Evolutionary conservation across 192 early-diverging fungal species (phyloP), one percentile per base, ranked within the genome.

Genomic region (Umbelopsis sp.): DNA sequence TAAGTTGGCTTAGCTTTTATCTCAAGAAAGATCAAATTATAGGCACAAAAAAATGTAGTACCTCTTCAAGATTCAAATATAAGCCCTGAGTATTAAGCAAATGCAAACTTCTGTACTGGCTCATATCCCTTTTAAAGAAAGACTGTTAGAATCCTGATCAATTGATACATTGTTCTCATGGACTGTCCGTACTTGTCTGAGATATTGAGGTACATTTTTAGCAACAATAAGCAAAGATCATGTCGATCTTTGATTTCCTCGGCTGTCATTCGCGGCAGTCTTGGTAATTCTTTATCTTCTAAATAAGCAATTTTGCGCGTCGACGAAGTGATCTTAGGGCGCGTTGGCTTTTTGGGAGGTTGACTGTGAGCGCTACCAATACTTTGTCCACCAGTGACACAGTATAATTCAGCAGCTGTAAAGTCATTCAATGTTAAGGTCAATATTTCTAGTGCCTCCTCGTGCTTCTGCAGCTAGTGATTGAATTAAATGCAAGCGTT

Each of bases 31-130:
- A 35, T 55, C 4, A 30, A 69, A 8, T 23, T 45, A 21, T 48
- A n/a, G 7, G 27, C 65, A 25, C 20, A 35, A 11, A 25, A 12
- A 44, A 15, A 33, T 10, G 45, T 25, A 20, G 15, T 79, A 88
- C 86, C 80, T 86, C 80, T 6, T 77, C 55, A 13, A 78, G 69
- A 47, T 88, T 81, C 15, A 88, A 47, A 66, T 84, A 86, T n/a
- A 78, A 61, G 6, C 83, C 85, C 53, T 88, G 84, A 1, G 81
- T 83, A 52, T 84, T 86, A 20, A 88, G 72, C 15, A 88, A 70
- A 49, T 81, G 72, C 35, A 80, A 68, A 41, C 71, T 78, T 37
- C 74, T 48, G 35, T 52, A 71, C 18, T 81, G 25, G 61, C 75
- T 75, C 23, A 69, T 22, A 33, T 72, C 46, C 20, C 81, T 82